These are phyloP conservation scores for Zancudomyces culisetae DNA, from an alignment of 371 early-diverging fungal species.

Conservation along the genomic window DNA sequence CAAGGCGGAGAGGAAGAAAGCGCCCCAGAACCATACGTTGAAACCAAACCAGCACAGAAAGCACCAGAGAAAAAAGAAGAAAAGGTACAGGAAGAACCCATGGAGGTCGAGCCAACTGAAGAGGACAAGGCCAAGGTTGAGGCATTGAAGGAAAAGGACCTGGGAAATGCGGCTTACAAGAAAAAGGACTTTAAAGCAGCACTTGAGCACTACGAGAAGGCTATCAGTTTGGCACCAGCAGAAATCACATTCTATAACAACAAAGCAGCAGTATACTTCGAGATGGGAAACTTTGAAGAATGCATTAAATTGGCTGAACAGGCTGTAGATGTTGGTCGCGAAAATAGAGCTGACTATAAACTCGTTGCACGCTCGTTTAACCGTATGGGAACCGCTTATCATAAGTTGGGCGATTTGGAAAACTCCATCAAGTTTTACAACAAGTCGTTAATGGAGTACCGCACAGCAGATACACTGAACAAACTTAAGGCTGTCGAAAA, in stretches of 20 bases:
- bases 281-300: constrained; percentile 75
- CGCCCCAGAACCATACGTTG: not conserved
- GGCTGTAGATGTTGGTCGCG: constrained; percentile 83
- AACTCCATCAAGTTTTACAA: constrained; percentile 80
- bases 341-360: constrained; percentile 81
- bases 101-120: constrained; percentile 27
- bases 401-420: constrained; percentile 52
- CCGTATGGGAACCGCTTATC: constrained; percentile 78
- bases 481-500: constrained; percentile 79
- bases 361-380: constrained; percentile 84
- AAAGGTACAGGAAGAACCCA: constrained; percentile 16
- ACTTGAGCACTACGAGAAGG: constrained; percentile 69
- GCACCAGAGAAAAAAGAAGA: constrained; percentile 16
- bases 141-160: constrained; percentile 64
- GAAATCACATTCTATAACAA: constrained; percentile 86
- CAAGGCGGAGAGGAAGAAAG: not conserved
- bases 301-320: constrained; percentile 81
- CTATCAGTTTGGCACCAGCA: constrained; percentile 71
- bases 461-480: constrained; percentile 77
- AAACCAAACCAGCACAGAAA: constrained; percentile 18
- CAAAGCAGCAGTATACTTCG: constrained; percentile 88
- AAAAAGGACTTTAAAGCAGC: constrained; percentile 81
- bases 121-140: constrained; percentile 44
- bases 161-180: constrained; percentile 86
- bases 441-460: constrained; percentile 88